Evolutionary conservation across 345 rosid genomes (phyloP).

Genomic region (Populus nigra): DNA sequence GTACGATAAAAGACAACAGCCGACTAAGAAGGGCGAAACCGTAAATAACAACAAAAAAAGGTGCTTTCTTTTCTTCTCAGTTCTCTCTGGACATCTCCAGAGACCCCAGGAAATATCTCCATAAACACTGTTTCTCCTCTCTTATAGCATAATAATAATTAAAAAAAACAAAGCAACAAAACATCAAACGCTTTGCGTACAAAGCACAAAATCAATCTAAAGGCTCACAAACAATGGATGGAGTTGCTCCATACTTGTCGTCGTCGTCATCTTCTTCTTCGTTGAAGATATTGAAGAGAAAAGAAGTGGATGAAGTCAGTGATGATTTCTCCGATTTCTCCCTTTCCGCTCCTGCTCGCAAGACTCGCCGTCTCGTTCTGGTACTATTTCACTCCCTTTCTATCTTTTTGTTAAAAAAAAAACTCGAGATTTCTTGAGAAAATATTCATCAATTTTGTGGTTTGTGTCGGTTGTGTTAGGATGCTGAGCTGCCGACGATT

Average conservation of each 20-base stretch:
- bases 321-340: constrained; percentile 86
- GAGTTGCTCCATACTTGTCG: background rate
- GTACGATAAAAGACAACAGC: background rate
- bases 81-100: constrained; percentile 1
- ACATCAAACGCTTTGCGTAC: background rate
- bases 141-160: background rate
- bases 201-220: too few species aligned
- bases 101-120: background rate
- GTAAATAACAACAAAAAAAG: background rate
- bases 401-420: too few species aligned
- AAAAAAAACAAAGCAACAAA: background rate
- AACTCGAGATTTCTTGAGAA: background rate
- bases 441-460: background rate
- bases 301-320: constrained; percentile 53
- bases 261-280: constrained; percentile 11
- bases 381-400: constrained; percentile 21
- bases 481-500: constrained; percentile 53
- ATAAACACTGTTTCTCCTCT: background rate
- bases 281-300: constrained; percentile 47
- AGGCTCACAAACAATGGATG: background rate
- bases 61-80: background rate
- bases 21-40: background rate
- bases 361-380: constrained; percentile 83
- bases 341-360: constrained; percentile 68
- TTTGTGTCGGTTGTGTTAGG: constrained; percentile 22